Base-by-base conservation (phyloP, 495 filamentous ascomycete genomes). In the Aspergillus haitiensis region DNA sequence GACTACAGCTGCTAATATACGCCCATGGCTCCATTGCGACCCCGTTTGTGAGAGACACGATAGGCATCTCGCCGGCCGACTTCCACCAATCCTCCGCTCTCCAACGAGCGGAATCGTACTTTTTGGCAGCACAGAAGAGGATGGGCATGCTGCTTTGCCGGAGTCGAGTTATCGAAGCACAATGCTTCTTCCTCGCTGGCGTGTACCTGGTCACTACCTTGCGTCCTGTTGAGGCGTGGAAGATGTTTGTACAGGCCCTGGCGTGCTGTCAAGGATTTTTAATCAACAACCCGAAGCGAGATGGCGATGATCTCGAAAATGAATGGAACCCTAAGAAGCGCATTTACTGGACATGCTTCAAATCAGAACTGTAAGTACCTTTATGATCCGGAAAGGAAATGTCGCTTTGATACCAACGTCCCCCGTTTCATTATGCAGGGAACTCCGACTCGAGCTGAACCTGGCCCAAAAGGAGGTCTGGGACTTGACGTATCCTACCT, bases 301-400 rank as follows among this genome's bases (percentile, higher is more conserved):
- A 47, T 18, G 32, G 32, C 34, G 21, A 46, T 12, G 27, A 13
- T 33, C 35, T 37, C 44, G 21, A 52, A 59, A 7, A 21, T 18
- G 62, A 59, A 40, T 47, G 52, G 58, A 33, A 57, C 12, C 53
- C 63, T 4, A 59, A 67, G 52, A 59, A 72, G 60, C 67, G 63
- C 21, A 62, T 73, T 27, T 73, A 75, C 50, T 76, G 74, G 74
- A 70, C 72, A 0, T 75, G 71, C 33, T 68, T 73, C 27, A 76
- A 76, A 44, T 75, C 71, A 27, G 74, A 76, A 58, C 60, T 66
- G 37, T 40, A 40, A 27, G 21, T 27, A 27, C 1, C 3, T 27
- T 27, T 27, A 1, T 27, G 1, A 27, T 27, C 21, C 21, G 1
- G 21, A 27, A 27, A 27, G 21, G 3, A 27, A 27, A 27, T 1